phyloP scores from a whole-genome alignment of 192 early-diverging fungal species.

The Coemansia reversa region DNA sequence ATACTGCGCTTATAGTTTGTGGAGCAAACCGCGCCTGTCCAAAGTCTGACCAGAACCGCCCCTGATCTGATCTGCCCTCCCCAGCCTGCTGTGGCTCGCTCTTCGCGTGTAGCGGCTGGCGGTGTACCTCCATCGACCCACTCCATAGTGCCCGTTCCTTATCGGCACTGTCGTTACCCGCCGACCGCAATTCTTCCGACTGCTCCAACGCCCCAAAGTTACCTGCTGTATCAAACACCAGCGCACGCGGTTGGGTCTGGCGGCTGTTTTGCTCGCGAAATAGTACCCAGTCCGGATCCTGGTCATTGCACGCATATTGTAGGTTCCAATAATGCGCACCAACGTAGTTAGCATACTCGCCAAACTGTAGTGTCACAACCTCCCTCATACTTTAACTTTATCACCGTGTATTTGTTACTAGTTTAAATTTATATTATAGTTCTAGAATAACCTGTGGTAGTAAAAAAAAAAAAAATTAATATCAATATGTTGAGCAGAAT shows the following conservation, averaged over 20 bases:
- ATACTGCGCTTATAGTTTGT: slow-evolving; percentile 57
- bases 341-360: slow-evolving; percentile 80
- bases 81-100: background rate
- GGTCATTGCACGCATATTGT: slow-evolving; percentile 41
- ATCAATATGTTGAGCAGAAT: background rate
- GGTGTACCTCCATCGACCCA: slow-evolving; percentile 33
- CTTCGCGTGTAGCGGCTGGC: slow-evolving; percentile 18
- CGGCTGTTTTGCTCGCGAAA: slow-evolving; percentile 47
- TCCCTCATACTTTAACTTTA: slow-evolving; percentile 62
- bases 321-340: slow-evolving; percentile 94
- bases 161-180: slow-evolving; percentile 11
- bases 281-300: slow-evolving; percentile 55
- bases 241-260: slow-evolving; percentile 72
- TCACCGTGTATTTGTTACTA: background rate
- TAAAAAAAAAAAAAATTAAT: background rate
- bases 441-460: background rate
- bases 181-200: slow-evolving; percentile 11
- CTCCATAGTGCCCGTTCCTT: slow-evolving; percentile 24
- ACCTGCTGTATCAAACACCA: slow-evolving; percentile 82
- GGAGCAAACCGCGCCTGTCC: slow-evolving; percentile 73
- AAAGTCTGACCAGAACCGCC: slow-evolving; percentile 75
- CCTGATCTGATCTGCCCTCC: background rate
- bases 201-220: slow-evolving; percentile 32
- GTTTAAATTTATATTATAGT: background rate
- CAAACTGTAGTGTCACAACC: slow-evolving; percentile 91